phyloP scores from a whole-genome alignment of 2,329 filamentous ascomycete genomes.

The Penicillium sp. region DNA sequence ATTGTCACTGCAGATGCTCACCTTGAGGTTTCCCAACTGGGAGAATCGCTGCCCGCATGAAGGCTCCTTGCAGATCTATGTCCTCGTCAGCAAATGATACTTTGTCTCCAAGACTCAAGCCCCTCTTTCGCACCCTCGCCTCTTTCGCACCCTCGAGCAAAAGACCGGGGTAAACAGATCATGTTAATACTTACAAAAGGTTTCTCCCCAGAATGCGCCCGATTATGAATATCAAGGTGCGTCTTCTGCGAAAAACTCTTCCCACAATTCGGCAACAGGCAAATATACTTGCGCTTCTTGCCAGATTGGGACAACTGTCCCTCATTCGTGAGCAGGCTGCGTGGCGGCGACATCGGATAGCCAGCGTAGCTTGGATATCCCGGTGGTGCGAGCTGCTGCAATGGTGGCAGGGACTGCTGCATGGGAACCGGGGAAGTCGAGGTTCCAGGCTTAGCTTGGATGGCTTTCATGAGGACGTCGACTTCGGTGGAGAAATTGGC shows the following conservation, averaged over 20 bases:
- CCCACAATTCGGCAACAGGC: conserved; percentile 73
- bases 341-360: conserved; percentile 35
- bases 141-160: background rate
- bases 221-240: conserved; percentile 86
- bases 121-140: background rate
- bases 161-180: background rate
- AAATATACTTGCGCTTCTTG: conserved; percentile 71
- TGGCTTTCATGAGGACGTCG: conserved; percentile 86
- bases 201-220: conserved; percentile 87
- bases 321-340: conserved; percentile 40
- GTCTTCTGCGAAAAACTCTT: conserved; percentile 92
- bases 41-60: conserved; percentile 82
- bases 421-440: conserved; percentile 21
- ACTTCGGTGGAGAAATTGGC: conserved; percentile 79
- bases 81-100: conserved; percentile 12
- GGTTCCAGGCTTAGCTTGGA: conserved; percentile 68
- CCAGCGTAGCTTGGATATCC: conserved; percentile 34
- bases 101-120: background rate
- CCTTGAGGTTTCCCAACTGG: conserved; percentile 88
- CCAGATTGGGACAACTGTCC: conserved; percentile 42
- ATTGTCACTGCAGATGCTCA: conserved; percentile 46
- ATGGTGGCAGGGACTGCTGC: conserved; percentile 43
- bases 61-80: conserved; percentile 70
- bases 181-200: conserved; percentile 72
- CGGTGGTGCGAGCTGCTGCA: conserved; percentile 43